Base-by-base conservation (phyloP, 2,329 filamentous ascomycete genomes). In the Penicillium sp. region DNA sequence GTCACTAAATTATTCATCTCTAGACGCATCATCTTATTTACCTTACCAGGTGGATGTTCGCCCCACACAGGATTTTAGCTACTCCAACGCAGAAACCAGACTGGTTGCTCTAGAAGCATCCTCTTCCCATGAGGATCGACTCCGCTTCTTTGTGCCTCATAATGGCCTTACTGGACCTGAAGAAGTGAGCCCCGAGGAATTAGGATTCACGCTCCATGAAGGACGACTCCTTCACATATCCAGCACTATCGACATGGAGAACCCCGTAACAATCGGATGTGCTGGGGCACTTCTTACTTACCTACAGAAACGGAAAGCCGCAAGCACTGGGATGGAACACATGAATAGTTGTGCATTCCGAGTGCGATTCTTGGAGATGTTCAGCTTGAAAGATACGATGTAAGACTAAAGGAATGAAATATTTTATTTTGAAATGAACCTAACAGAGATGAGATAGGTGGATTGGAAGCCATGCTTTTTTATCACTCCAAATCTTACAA, bases 201-300 rank as follows among this genome's bases (percentile, higher is more conserved):
- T 75, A 48, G 76, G 77, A 4, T 77, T 80, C 51, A 80, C 78
- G n/a, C 81, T 81, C 7, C 78, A 80, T 31, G 85, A 88, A 64
- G 85, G 85, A 27, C 85, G 82, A 55, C 69, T 89, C 7, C 80
- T 95, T 63, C 84, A 85, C 43, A 80, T 95, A 8, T 85, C 87
- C 3, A 83, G 88, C 1, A 83, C 79, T 57, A 81, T 96, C 57
- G 86, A 95, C 66, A 76, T 94, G 51, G 88, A 93, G 2, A 93
- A 89, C 64, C 78, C 74, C 6, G 70, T 89, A 12, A 90, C 91
- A 77, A 79, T 96, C 46, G 89, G 90, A 3, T 97, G 94, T 73
- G 89, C 88, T 25, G 91, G 92, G n/a, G 92, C 92, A 25, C 76
- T 97, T 2, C 75, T 97, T n/a, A 82, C 83, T 5, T 90, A 95